A percentile compares a stretch with the other conserved stretches of the same genome.
These are phyloP conservation scores for Clavariopsis aquatica DNA, from an alignment of 495 filamentous ascomycete species.

Conservation along the genomic window DNA sequence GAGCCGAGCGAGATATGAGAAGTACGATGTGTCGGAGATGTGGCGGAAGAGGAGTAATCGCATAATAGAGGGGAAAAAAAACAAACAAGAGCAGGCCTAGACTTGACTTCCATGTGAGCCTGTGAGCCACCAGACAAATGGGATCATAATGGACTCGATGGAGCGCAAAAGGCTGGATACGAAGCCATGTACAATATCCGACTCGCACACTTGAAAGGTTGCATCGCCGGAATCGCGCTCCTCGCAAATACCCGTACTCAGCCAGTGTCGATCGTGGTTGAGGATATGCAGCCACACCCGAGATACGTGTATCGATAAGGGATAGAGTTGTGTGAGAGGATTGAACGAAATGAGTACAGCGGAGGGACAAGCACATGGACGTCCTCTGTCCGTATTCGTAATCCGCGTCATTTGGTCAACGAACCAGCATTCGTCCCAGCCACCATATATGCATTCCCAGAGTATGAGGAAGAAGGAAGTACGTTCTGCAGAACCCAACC, in stretches of 20 bases:
- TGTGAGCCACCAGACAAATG: background rate
- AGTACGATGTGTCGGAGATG: background rate
- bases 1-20: slow-evolving; percentile 3
- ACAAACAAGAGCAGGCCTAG: background rate
- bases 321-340: no score
- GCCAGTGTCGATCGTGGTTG: slow-evolving; percentile 10
- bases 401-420: no score
- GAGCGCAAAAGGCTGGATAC: slow-evolving; percentile 1
- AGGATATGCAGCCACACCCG: slow-evolving; percentile 1
- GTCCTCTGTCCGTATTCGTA: background rate
- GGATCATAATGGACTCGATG: background rate
- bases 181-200: slow-evolving; percentile 7
- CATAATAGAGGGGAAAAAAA: background rate
- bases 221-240: slow-evolving; percentile 24
- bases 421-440: background rate
- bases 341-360: no score
- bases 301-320: slow-evolving; percentile 21
- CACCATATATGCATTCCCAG: background rate
- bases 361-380: background rate
- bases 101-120: slow-evolving; percentile 8
- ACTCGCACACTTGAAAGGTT: slow-evolving; percentile 16
- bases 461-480: background rate
- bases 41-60: background rate
- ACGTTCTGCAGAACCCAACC: background rate
- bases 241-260: slow-evolving; percentile 14